phyloP scores from a whole-genome alignment of 2,329 filamentous ascomycete genomes.

The Diaporthe vexans region DNA sequence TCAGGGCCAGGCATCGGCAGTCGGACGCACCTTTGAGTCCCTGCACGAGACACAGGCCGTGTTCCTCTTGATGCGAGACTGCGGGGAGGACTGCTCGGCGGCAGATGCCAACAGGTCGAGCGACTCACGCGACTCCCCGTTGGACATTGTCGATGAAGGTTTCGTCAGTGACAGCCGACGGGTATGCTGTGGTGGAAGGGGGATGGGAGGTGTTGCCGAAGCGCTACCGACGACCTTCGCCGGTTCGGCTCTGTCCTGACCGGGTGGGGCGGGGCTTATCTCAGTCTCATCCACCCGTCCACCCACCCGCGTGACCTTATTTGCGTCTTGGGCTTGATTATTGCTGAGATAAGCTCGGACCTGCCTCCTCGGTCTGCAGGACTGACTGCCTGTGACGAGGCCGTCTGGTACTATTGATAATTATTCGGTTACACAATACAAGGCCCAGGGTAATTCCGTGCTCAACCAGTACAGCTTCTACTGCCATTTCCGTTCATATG shows the following conservation, averaged over 20 bases:
- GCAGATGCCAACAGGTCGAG: constrained; percentile 42
- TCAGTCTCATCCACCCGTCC: constrained; percentile 3
- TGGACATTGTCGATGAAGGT: constrained; percentile 28
- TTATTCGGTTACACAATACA: no score
- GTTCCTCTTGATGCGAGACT: constrained; percentile 41
- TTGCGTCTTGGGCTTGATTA: background rate
- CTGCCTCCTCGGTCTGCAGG: background rate
- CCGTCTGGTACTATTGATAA: background rate
- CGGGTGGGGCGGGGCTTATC: constrained; percentile 21
- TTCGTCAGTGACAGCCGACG: background rate
- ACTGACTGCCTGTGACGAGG: background rate
- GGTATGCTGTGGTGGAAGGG: background rate
- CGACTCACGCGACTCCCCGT: constrained; percentile 40
- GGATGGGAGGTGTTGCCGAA: constrained; percentile 25
- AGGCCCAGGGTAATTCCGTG: no score
- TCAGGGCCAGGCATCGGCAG: background rate
- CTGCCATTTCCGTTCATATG: constrained; percentile 58
- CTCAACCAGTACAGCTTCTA: background rate
- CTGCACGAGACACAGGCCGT: constrained; percentile 42
- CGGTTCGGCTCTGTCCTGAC: constrained; percentile 21
- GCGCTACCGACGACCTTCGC: constrained; percentile 23
- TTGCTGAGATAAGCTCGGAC: constrained; percentile 7
- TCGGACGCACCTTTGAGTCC: constrained; percentile 36
- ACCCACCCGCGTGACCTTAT: no score
- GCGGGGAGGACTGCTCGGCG: constrained; percentile 41